Conservation (phyloP, 768 basidiomycete species). For the Tricholoma sp. region DNA sequence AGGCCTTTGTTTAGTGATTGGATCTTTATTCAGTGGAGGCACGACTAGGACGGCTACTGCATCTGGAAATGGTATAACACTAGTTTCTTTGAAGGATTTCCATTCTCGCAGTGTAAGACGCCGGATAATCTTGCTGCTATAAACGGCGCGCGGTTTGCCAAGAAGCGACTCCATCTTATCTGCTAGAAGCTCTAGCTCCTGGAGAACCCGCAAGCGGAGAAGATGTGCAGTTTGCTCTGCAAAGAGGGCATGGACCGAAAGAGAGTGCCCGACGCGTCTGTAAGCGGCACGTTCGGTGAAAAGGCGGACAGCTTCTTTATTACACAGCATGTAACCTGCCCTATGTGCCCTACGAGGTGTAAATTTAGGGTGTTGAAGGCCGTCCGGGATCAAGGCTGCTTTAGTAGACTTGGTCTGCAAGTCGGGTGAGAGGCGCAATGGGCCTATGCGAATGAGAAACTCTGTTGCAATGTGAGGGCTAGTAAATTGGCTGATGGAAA, state of each 20-base stretch:
- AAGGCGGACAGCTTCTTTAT: conserved; percentile 41
- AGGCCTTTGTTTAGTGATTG: conserved; percentile 39
- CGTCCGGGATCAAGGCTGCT: conserved; percentile 41
- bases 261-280: conserved; percentile 25
- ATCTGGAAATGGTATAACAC: conserved; percentile 41
- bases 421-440: conserved; percentile 35
- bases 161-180: conserved; percentile 31
- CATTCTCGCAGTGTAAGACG: conserved; percentile 64
- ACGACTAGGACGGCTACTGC: conserved; percentile 67
- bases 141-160: conserved; percentile 11
- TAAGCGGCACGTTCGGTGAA: conserved; percentile 30
- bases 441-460: conserved; percentile 58
- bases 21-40: conserved; percentile 58
- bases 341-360: conserved; percentile 39
- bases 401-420: conserved; percentile 8
- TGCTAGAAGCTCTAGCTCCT: conserved; percentile 63
- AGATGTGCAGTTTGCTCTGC: conserved; percentile 56
- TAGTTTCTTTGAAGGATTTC: conserved; percentile 39
- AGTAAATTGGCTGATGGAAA: not conserved
- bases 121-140: conserved; percentile 40
- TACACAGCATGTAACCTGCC: conserved; percentile 57
- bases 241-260: conserved; percentile 38
- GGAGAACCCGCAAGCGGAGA: conserved; percentile 67
- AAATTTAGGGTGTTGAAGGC: conserved; percentile 63
- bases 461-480: conserved; percentile 32